Conservation (phyloP, 2,329 filamentous ascomycete genomes). For the Calonectria hawksworthii region DNA sequence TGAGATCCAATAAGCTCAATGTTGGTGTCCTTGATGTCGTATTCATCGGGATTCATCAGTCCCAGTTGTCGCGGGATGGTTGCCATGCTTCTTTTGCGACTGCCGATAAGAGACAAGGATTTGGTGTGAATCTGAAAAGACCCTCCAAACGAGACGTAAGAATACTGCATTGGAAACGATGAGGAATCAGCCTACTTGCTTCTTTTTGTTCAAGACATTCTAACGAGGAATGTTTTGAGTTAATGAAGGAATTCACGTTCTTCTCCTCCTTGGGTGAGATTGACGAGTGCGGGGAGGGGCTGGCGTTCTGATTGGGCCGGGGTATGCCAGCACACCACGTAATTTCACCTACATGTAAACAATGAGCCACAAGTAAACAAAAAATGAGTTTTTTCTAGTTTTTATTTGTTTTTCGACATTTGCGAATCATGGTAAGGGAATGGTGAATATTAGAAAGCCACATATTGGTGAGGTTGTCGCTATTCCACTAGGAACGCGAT, state of each 20-base stretch:
- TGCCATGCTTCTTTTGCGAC: neutral
- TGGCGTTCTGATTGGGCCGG: slow-evolving; percentile 38
- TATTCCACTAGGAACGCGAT: neutral
- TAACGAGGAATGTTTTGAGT: neutral
- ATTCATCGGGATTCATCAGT: slow-evolving; percentile 73
- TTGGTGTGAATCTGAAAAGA: neutral
- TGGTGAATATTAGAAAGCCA: neutral
- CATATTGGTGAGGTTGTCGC: neutral
- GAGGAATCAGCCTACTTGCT: neutral
- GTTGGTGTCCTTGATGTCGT: slow-evolving; percentile 78
- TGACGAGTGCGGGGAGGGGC: slow-evolving; percentile 36
- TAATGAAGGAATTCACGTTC: neutral
- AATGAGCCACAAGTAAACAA: neutral
- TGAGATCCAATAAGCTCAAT: slow-evolving; percentile 74
- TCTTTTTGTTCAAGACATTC: neutral
- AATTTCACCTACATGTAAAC: slow-evolving; percentile 11
- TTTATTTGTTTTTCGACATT: neutral
- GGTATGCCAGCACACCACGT: slow-evolving; percentile 14
- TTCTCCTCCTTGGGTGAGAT: slow-evolving; percentile 26
- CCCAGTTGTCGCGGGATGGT: slow-evolving; percentile 74
- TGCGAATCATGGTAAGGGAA: neutral
- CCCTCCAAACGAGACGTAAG: neutral
- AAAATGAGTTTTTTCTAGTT: neutral
- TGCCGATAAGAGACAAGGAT: neutral
- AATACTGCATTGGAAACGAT: neutral